Evolutionary conservation across 2,329 filamentous ascomycete species (phyloP), one percentile per base, ranked within the genome.

Genomic region (Pseudogymnoascus sp.): DNA sequence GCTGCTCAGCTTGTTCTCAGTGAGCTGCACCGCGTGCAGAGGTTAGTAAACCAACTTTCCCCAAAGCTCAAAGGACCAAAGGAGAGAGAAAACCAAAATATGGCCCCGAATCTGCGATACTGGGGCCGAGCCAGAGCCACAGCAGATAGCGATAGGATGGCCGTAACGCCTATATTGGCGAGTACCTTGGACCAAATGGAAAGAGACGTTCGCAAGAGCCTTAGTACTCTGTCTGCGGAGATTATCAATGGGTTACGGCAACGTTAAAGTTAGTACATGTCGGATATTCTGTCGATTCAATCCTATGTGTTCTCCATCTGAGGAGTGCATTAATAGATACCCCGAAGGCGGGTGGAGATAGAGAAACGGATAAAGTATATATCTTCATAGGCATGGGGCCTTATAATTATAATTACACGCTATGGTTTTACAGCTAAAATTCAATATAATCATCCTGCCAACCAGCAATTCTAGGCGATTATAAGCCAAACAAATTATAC

Each of bases 21-120:
- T 44, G 72, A 76, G 62, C 66, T 76, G 39, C 71, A 76, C 63
- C 71, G 70, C 36, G 72, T 72, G 6, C 73, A 72, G 63, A 63
- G 67, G 10, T 63, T 75, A 4, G 65, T 75, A 1, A 71, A 71
- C 55, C 58, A 63, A 44, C 62, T 72, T 21, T 69, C 73, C 17
- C 15, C 33, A n/a, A 58, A 60, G 48, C 62, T 69, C 17, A 65
- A 69, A 58, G 59, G 48, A 9, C 42, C 41, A 15, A 55, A 55
- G 13, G 48, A 55, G 25, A 33, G 29, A 33, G 48, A 55, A 21
- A 15, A 5, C 12, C 48, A 55, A 33, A 55, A 55, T 55, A 33
- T 33, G 21, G 29, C 29, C 5, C 29, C 48, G 9, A 55, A 33
- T 9, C 15, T 17, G 29, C 17, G 15, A 10, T 33, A 33, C 9